Percentiles rank a stretch among this genome's conserved stretches.
Evolutionary conservation across 169 alveolate species (phyloP).

Genomic region (Cryptosporidium meleagridis): DNA sequence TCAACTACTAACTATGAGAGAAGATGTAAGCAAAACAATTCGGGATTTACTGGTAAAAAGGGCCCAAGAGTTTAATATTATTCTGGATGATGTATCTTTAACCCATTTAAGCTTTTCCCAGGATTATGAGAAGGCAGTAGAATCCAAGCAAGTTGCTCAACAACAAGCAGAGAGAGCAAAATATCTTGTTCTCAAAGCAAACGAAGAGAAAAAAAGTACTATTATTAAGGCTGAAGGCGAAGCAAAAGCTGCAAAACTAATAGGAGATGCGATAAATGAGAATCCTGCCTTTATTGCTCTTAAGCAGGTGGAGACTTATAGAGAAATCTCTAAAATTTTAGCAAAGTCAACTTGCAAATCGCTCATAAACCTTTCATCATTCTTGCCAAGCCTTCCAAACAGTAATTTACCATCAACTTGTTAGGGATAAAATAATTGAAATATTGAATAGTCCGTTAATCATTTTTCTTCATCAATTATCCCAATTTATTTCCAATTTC

Average conservation of each 20-base stretch:
- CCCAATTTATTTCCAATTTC: not conserved
- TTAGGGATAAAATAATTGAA: not conserved
- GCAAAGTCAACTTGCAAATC: constrained; percentile 90
- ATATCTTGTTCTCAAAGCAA: constrained; percentile 94
- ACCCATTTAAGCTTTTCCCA: constrained; percentile 91
- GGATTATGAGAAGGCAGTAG: constrained; percentile 95
- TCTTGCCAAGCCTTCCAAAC: not conserved
- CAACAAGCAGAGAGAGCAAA: constrained; percentile 97
- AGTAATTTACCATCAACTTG: not conserved
- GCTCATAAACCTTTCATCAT: constrained; percentile 73
- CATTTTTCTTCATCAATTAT: not conserved
- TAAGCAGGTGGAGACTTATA: constrained; percentile 93
- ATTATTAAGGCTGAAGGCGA: constrained; percentile 98
- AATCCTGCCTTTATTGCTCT: constrained; percentile 94
- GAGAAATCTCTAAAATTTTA: constrained; percentile 91
- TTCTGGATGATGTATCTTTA: constrained; percentile 95
- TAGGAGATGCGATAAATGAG: constrained; percentile 86
- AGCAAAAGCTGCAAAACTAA: constrained; percentile 92
- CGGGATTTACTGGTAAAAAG: constrained; percentile 93
- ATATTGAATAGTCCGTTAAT: not conserved
- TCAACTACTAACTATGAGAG: constrained; percentile 95
- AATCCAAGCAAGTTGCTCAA: constrained; percentile 97
- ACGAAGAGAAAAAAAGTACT: constrained; percentile 93
- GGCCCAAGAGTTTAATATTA: constrained; percentile 94
- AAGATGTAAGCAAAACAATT: constrained; percentile 87